phyloP scores from a whole-genome alignment of 1,284 basidiomycete genomes.

The Porodaedalea pini region DNA sequence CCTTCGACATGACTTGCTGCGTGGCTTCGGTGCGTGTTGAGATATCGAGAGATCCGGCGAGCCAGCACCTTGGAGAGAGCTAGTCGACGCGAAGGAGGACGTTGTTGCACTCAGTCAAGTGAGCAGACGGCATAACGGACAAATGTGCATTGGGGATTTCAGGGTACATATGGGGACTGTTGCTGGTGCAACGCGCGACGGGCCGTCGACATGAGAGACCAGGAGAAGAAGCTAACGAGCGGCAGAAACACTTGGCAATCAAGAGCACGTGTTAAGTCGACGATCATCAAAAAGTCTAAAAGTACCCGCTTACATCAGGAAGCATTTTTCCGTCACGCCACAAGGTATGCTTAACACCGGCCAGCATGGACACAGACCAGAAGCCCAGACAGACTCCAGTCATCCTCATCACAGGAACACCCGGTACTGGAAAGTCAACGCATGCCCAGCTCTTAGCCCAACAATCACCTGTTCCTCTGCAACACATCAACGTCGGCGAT shows the following conservation, averaged over 20 bases:
- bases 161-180: constrained; percentile 2
- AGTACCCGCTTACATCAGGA: not conserved
- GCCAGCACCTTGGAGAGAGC: constrained; percentile 2
- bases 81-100: constrained; percentile 7
- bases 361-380: constrained; percentile 3
- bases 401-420: constrained; percentile 91
- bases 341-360: not conserved
- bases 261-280: not conserved
- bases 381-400: constrained; percentile 50
- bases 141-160: not conserved
- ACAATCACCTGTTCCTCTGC: constrained; percentile 62
- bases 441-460: constrained; percentile 78
- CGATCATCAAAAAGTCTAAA: constrained; percentile 1
- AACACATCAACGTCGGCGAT: constrained; percentile 88
- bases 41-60: not conserved
- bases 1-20: not conserved
- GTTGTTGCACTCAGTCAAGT: not conserved
- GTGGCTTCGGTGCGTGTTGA: not conserved
- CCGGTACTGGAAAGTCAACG: constrained; percentile 87
- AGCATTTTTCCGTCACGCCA: not conserved
- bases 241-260: not conserved
- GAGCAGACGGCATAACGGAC: not conserved
- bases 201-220: not conserved
- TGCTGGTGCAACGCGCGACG: not conserved
- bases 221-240: not conserved